A percentile compares a stretch with the other conserved stretches of the same genome.
These are phyloP conservation scores for Syzygium malaccense DNA, from an alignment of 441 rosid species.

Conservation along the genomic window DNA sequence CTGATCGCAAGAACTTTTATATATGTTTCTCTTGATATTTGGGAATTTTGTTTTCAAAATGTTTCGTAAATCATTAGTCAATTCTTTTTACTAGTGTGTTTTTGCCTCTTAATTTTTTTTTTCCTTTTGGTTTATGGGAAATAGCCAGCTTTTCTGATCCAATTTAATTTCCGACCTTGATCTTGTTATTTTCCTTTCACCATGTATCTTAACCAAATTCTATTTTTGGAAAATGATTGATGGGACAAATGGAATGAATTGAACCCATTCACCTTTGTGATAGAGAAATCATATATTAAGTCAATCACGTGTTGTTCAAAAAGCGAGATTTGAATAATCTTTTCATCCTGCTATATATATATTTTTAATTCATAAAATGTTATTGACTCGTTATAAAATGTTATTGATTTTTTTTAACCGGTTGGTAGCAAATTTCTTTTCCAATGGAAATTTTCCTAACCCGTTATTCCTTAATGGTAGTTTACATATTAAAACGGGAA, in stretches of 20 bases:
- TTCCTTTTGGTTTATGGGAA: not conserved
- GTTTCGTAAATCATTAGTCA: not conserved
- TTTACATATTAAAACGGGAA: too few relatives aligned
- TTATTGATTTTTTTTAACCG: fast-evolving
- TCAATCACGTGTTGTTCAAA: not conserved
- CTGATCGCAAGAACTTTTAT: not conserved
- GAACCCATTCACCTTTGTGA: not conserved
- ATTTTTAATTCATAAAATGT: too few relatives aligned
- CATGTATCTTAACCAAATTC: not conserved
- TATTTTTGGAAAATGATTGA: not conserved
- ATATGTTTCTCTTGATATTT: too few relatives aligned
- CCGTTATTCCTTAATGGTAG: too few relatives aligned
- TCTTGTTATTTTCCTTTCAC: not conserved
- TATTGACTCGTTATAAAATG: not conserved
- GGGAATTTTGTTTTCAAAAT: too few relatives aligned
- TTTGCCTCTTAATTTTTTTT: not conserved
- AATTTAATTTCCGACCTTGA: not conserved
- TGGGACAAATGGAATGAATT: fast-evolving
- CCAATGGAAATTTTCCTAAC: not conserved
- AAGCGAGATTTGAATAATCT: not conserved
- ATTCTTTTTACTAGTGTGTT: not conserved
- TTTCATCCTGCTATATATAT: not conserved
- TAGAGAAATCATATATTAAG: not conserved
- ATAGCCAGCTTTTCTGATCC: fast-evolving
- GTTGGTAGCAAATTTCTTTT: not conserved